Conservation (phyloP, 2,329 filamentous ascomycete genomes). For the Botrytis paeoniae region DNA sequence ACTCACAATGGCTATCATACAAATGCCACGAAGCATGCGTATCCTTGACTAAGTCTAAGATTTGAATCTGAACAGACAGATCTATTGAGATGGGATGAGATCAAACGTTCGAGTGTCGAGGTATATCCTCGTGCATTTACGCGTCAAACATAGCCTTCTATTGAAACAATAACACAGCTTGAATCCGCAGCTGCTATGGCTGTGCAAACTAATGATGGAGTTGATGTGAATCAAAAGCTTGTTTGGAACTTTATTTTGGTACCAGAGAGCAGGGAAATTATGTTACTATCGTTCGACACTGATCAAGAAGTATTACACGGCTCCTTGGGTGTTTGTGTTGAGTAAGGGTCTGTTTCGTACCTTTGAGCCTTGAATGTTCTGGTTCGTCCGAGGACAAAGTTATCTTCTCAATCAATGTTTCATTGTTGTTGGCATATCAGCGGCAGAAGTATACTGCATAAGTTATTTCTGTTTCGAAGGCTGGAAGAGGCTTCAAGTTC, state of each 20-base stretch:
- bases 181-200: not conserved
- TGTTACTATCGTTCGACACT: not conserved
- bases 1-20: not conserved
- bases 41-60: not conserved
- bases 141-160: conserved; percentile 2
- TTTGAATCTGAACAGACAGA: not conserved
- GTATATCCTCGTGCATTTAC: not conserved
- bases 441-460: not conserved
- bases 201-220: not conserved
- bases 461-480: not conserved
- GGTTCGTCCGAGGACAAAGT: not conserved
- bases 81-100: not conserved
- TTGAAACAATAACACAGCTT: not conserved
- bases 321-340: not conserved
- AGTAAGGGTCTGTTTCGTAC: not conserved
- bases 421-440: not conserved
- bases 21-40: not conserved
- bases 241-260: not conserved
- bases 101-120: not conserved
- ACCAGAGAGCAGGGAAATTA: not conserved
- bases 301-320: not conserved
- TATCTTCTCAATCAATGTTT: not conserved
- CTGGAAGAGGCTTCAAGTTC: not conserved
- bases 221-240: conserved; percentile 10
- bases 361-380: not conserved